These are phyloP conservation scores for Trichoderma breve DNA, from an alignment of 2,329 filamentous ascomycete genomes.

Conservation along the genomic window DNA sequence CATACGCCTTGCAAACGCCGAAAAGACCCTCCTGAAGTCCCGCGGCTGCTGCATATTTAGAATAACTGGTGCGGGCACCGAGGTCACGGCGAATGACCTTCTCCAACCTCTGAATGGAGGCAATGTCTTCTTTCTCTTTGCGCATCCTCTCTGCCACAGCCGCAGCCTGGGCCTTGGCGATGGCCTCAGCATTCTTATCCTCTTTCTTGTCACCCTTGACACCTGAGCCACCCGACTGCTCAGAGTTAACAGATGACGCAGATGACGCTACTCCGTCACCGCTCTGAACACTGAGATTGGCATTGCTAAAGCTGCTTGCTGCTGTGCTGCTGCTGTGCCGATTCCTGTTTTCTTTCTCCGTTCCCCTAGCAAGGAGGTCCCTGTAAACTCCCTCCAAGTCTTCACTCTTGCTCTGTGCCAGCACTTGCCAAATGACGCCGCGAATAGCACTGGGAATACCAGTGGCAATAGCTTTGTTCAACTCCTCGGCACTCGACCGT, in stretches of 20 bases:
- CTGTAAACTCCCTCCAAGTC: slow-evolving; percentile 85
- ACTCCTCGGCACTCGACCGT: slow-evolving; percentile 80
- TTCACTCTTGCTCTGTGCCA: slow-evolving; percentile 92
- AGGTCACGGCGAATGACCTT: slow-evolving; percentile 89
- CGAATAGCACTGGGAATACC: slow-evolving; percentile 94
- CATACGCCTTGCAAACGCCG: slow-evolving; percentile 95
- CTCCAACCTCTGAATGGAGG: slow-evolving; percentile 75
- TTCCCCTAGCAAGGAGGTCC: slow-evolving; percentile 75
- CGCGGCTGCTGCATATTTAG: slow-evolving; percentile 88
- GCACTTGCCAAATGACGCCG: slow-evolving; percentile 97
- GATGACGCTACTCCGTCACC: slow-evolving; percentile 69
- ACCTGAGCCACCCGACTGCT: slow-evolving; percentile 61
- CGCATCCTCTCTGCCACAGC: slow-evolving; percentile 68
- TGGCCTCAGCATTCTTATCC: slow-evolving; percentile 55
- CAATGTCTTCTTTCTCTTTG: slow-evolving; percentile 74
- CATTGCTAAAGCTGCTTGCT: slow-evolving; percentile 52
- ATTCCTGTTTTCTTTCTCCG: slow-evolving; percentile 69
- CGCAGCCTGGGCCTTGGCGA: slow-evolving; percentile 62
- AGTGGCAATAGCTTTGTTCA: slow-evolving; percentile 85
- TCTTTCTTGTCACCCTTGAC: slow-evolving; percentile 44
- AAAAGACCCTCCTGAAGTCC: slow-evolving; percentile 92
- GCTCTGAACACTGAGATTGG: slow-evolving; percentile 58
- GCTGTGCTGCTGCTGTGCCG: slow-evolving; percentile 55
- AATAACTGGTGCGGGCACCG: slow-evolving; percentile 90
- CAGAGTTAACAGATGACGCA: slow-evolving; percentile 80